These are phyloP conservation scores for Yamadazyma trypodendri DNA, from an alignment of 1,139 yeast genomes.

Conservation along the genomic window DNA sequence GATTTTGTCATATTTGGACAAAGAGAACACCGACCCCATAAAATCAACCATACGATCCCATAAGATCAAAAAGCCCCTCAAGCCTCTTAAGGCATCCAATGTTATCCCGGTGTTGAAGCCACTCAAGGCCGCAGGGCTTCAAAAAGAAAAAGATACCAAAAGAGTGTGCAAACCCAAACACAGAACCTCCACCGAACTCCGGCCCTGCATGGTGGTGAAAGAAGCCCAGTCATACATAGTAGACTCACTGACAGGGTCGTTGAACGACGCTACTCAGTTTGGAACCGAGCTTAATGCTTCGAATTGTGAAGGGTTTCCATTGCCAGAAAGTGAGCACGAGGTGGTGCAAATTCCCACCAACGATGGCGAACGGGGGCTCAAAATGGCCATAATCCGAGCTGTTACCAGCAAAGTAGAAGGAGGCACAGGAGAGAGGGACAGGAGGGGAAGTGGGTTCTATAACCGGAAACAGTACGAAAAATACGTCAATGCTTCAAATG, in stretches of 20 bases:
- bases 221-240: constrained; percentile 51
- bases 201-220: constrained; percentile 42
- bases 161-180: constrained; percentile 47
- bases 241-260: constrained; percentile 64
- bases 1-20: constrained; percentile 30
- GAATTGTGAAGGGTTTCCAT: constrained; percentile 61
- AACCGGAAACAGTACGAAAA: constrained; percentile 28
- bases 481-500: constrained; percentile 18
- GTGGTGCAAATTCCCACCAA: constrained; percentile 68
- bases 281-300: constrained; percentile 74
- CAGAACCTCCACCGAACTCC: constrained; percentile 24
- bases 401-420: constrained; percentile 22
- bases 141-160: constrained; percentile 2
- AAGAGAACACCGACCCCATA: constrained; percentile 39
- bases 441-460: constrained; percentile 29
- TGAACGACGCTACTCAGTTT: constrained; percentile 70
- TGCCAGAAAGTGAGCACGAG: constrained; percentile 59
- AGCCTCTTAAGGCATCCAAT: constrained; percentile 17
- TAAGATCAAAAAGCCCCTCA: constrained; percentile 24
- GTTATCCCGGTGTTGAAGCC: constrained; percentile 34
- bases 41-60: constrained; percentile 20
- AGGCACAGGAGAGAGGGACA: too few species aligned
- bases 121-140: constrained; percentile 1
- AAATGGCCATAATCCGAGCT: constrained; percentile 60
- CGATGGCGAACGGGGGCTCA: constrained; percentile 23